Evolutionary conservation across 306 rosid species (phyloP), one percentile per base, ranked within the genome.

Genomic region (Vicia faba): DNA sequence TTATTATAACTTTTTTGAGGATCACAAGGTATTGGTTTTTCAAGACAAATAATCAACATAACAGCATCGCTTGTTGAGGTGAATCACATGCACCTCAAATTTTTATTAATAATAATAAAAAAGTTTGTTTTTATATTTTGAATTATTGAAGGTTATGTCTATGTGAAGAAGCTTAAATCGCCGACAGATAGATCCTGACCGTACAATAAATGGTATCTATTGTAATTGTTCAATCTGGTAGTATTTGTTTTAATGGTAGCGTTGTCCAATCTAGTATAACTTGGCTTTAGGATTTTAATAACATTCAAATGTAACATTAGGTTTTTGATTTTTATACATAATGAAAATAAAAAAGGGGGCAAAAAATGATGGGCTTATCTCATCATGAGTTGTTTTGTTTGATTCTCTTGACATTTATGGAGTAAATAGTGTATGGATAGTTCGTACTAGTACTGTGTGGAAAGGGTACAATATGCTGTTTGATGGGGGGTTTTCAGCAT

Each of bases 1-100:
- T 46, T 46, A 15, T 8, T 45, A 54, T 20, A 8, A 2, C 28
- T 33, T 70, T 69, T 67, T 84, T 82, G 77, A 79, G 92, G 89
- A 84, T 87, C 89, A 78, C 84, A 84, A 82, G 70, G 80, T 26
- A 28, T 78, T 75, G 77, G 71, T 74, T 77, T 80, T 54, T 78
- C 79, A 66, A 82, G 84, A 85, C 84, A 84, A 81, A 78, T 85
- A 78, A 87, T 80, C 82, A 82, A 66, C 71, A 77, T 56, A 77
- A 82, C 83, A 87, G 87, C 92, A 79, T 79, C 81, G 76, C 65
- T 72, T 80, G 79, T 40, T 76, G 59, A 69, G 81, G 62, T 72
- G 89, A 89, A 80, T 87, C 95, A 87, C 97, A 86, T 87, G 97
- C 95, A 82, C 81, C 87, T 79, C 63, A 66, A 70, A 78, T 76